These are phyloP conservation scores for Carex arenaria DNA, from an alignment of 202 grass and related monocot genomes.

Conservation along the genomic window DNA sequence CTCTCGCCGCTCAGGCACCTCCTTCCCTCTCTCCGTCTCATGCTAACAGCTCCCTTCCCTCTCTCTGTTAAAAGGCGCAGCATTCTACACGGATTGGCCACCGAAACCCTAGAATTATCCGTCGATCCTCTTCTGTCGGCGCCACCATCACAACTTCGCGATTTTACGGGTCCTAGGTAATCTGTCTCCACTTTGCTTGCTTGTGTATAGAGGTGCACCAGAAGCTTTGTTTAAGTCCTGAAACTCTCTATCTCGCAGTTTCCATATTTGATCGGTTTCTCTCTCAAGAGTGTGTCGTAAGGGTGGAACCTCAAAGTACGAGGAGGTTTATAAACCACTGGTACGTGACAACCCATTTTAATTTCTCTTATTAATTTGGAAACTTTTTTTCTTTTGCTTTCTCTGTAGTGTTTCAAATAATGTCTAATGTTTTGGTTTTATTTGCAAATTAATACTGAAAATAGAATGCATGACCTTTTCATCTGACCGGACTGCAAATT, in stretches of 20 bases:
- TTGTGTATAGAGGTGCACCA: conserved; percentile 78
- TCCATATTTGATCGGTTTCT: conserved; percentile 67
- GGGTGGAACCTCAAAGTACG: conserved; percentile 81
- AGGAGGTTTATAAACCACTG: conserved; percentile 75
- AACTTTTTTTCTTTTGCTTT: not conserved
- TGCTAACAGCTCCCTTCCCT: too few species aligned
- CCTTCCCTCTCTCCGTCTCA: too few species aligned
- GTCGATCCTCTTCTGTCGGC: too few species aligned
- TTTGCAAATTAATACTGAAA: not conserved
- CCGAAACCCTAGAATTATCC: too few species aligned
- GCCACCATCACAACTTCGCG: too few species aligned
- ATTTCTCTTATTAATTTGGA: not conserved
- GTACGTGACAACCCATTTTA: conserved; percentile 30
- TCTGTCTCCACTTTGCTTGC: too few species aligned
- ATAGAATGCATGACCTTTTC: not conserved
- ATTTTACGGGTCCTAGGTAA: too few species aligned
- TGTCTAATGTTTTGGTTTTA: too few species aligned
- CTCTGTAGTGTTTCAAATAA: not conserved
- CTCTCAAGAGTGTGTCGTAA: conserved; percentile 37
- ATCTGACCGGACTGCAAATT: not conserved
- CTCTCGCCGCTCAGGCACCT: too few species aligned
- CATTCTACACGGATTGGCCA: too few species aligned
- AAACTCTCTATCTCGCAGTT: conserved; percentile 64
- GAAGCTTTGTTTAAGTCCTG: conserved; percentile 66
- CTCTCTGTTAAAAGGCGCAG: too few species aligned